phyloP scores from a whole-genome alignment of 2,329 filamentous ascomycete genomes.

The Clarireedia monteithiana region DNA sequence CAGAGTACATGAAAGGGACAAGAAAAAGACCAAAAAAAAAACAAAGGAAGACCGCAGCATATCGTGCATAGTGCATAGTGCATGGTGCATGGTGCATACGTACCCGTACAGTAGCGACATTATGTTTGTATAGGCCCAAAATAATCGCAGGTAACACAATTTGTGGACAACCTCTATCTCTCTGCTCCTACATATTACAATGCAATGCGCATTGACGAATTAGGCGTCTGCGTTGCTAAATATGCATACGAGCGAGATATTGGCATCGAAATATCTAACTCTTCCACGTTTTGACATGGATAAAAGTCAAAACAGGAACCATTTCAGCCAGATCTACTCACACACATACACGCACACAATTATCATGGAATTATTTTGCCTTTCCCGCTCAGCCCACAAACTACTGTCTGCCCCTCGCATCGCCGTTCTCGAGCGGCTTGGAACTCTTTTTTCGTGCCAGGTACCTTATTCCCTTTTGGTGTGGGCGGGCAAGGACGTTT shows the following conservation, averaged over 20 bases:
- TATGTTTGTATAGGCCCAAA: not conserved
- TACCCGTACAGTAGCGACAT: not conserved
- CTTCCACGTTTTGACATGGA: not conserved
- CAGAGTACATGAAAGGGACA: too few relatives aligned
- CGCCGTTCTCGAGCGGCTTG: not conserved
- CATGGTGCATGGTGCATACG: not conserved
- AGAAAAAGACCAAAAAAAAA: too few relatives aligned
- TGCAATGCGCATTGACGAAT: not conserved
- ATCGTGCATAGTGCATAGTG: not conserved
- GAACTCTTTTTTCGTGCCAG: not conserved
- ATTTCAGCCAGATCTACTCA: not conserved
- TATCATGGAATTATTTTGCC: not conserved
- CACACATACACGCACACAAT: not conserved
- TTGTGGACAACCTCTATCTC: too few relatives aligned
- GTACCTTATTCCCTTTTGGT: too few relatives aligned
- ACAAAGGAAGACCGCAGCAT: not conserved
- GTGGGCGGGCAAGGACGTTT: not conserved
- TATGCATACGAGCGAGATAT: not conserved
- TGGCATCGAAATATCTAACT: not conserved
- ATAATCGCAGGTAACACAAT: too few relatives aligned
- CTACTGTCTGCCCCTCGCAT: not conserved
- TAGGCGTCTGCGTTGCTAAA: not conserved
- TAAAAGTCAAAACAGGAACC: not conserved
- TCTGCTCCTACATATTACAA: too few relatives aligned
- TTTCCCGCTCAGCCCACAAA: not conserved